Conservation (phyloP, 495 filamentous ascomycete genomes). For the Mytilinidion resinicola region DNA sequence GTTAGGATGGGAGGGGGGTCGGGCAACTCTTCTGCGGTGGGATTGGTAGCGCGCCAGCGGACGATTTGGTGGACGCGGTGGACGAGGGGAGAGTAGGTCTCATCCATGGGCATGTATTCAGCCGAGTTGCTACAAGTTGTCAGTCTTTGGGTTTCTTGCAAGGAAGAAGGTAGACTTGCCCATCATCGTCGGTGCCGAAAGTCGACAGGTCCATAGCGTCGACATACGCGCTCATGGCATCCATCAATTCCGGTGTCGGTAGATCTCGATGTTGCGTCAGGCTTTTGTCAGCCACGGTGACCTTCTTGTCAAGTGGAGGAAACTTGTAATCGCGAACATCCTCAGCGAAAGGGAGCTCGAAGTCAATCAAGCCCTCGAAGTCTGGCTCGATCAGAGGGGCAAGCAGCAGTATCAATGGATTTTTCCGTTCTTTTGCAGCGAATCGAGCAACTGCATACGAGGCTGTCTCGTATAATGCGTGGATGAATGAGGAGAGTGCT, state of each 20-base stretch:
- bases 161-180: slow-evolving; percentile 42
- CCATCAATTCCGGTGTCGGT: slow-evolving; percentile 62
- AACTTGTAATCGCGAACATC: slow-evolving; percentile 86
- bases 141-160: slow-evolving; percentile 29
- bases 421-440: slow-evolving; percentile 71
- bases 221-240: slow-evolving; percentile 85
- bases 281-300: slow-evolving; percentile 82
- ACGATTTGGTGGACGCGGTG: slow-evolving; percentile 85
- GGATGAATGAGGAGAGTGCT: slow-evolving; percentile 83
- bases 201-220: slow-evolving; percentile 84
- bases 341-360: slow-evolving; percentile 90
- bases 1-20: slow-evolving; percentile 61
- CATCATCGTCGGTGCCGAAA: slow-evolving; percentile 61
- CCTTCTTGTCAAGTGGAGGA: slow-evolving; percentile 78
- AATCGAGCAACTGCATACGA: slow-evolving; percentile 83
- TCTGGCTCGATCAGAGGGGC: slow-evolving; percentile 74
- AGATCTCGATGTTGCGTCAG: slow-evolving; percentile 82
- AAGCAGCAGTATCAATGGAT: slow-evolving; percentile 73
- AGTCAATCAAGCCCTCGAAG: slow-evolving; percentile 82
- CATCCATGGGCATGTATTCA: slow-evolving; percentile 73
- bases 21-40: slow-evolving; percentile 58
- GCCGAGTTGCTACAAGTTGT: slow-evolving; percentile 47
- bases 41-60: slow-evolving; percentile 67
- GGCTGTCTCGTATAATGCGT: slow-evolving; percentile 78
- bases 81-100: slow-evolving; percentile 84